These are phyloP conservation scores for Pelargonium myrrhifolium DNA, from an alignment of 441 rosid genomes.

Conservation along the genomic window DNA sequence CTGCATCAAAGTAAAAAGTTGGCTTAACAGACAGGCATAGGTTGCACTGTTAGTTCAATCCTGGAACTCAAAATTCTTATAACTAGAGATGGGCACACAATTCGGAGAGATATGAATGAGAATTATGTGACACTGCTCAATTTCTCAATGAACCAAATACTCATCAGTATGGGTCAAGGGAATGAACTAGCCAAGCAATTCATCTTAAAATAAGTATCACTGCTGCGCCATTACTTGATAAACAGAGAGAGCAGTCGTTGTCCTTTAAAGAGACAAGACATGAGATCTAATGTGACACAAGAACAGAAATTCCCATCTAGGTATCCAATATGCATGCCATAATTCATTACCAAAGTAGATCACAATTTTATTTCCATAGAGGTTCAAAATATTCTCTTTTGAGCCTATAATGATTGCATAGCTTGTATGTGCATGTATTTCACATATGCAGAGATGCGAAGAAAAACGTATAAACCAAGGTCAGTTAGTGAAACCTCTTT, in stretches of 20 bases:
- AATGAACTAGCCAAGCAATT: not conserved
- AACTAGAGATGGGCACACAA: not conserved
- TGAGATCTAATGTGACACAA: not conserved
- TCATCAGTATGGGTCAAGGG: not conserved
- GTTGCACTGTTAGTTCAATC: not conserved
- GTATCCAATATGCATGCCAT: not conserved
- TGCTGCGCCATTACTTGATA: not conserved
- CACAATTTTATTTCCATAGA: not conserved
- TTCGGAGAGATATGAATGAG: not conserved
- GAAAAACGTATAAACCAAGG: slow-evolving; percentile 12
- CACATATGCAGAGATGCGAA: slow-evolving; percentile 5
- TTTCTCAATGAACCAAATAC: not conserved
- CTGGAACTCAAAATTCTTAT: slow-evolving; percentile 1
- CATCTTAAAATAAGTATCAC: not conserved
- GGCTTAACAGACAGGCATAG: slow-evolving; percentile 8
- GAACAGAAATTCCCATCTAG: not conserved
- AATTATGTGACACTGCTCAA: not conserved
- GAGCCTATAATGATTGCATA: slow-evolving; percentile 7
- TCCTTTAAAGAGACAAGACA: not conserved
- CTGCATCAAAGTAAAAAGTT: slow-evolving; percentile 29
- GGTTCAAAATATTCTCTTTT: slow-evolving; percentile 8
- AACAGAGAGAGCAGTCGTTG: not conserved
- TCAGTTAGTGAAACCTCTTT: slow-evolving; percentile 46
- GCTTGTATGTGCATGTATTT: not conserved
- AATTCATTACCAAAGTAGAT: slow-evolving; percentile 4